Conservation (phyloP, 2,329 filamentous ascomycete species). For the Fusarium xyrophilum region DNA sequence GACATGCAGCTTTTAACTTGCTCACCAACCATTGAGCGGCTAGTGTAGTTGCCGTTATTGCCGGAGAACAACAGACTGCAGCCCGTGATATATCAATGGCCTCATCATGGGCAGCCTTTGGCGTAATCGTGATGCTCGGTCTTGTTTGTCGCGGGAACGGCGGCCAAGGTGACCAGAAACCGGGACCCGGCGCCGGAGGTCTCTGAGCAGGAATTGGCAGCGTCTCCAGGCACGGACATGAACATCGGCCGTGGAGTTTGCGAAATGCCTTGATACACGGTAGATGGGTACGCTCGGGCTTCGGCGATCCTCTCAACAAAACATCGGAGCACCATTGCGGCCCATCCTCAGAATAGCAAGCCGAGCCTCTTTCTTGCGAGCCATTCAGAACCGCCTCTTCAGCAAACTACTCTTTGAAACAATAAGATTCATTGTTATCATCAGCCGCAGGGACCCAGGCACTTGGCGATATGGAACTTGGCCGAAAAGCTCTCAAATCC, state of each 20-base stretch:
- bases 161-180: constrained; percentile 14
- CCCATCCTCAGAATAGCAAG: not conserved
- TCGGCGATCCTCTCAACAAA: constrained; percentile 21
- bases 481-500: constrained; percentile 22
- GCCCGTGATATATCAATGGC: not conserved
- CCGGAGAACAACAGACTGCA: not conserved
- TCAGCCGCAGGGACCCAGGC: constrained; percentile 9
- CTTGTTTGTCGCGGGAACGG: constrained; percentile 18
- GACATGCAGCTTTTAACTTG: constrained; percentile 15
- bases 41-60: constrained; percentile 20
- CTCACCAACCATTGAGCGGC: not conserved
- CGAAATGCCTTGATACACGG: constrained; percentile 5
- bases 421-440: constrained; percentile 1
- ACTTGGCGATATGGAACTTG: constrained; percentile 28
- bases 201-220: constrained; percentile 4
- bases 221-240: not conserved
- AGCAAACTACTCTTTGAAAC: not conserved
- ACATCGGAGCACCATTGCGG: constrained; percentile 9
- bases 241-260: constrained; percentile 9
- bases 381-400: not conserved
- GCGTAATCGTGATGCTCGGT: constrained; percentile 1
- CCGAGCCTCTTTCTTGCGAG: no score
- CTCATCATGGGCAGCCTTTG: constrained; percentile 6
- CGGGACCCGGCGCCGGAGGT: constrained; percentile 13
- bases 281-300: constrained; percentile 9